phyloP scores from a whole-genome alignment of 1,284 basidiomycete genomes.

The Mrakiaceae sp. region DNA sequence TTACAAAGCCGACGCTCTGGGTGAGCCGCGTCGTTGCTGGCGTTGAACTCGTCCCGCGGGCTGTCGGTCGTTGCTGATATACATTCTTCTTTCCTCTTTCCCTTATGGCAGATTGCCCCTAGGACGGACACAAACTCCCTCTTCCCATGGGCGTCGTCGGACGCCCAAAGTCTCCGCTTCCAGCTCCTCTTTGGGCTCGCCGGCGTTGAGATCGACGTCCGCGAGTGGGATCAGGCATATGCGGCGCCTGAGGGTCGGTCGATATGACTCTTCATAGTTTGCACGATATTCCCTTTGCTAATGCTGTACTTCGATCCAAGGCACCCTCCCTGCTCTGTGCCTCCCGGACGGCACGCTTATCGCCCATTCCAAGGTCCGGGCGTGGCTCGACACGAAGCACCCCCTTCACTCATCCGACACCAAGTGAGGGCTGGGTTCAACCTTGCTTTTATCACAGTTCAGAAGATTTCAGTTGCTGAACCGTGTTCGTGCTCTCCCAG shows the following conservation, averaged over 20 bases:
- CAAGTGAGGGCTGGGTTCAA: not conserved
- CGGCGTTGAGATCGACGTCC: conserved; percentile 5
- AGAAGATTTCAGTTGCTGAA: not conserved
- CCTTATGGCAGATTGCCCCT: no score
- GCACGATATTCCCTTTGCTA: not conserved
- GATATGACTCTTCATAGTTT: not conserved
- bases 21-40: no score
- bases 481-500: not conserved
- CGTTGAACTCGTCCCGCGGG: no score
- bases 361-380: conserved; percentile 2
- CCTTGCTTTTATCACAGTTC: no score
- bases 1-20: no score
- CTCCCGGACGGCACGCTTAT: conserved; percentile 1
- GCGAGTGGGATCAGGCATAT: conserved; percentile 9
- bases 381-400: conserved; percentile 13
- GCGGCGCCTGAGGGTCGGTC: conserved; percentile 12
- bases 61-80: no score
- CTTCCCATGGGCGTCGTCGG: no score
- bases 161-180: not conserved
- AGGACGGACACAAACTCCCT: no score
- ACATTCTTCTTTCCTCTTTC: no score
- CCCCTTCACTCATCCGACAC: conserved; percentile 1
- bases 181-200: conserved; percentile 11
- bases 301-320: not conserved
- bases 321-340: conserved; percentile 1